Evolutionary conservation across 2,329 filamentous ascomycete genomes (phyloP).

Genomic region (Raffaelea albimanens): DNA sequence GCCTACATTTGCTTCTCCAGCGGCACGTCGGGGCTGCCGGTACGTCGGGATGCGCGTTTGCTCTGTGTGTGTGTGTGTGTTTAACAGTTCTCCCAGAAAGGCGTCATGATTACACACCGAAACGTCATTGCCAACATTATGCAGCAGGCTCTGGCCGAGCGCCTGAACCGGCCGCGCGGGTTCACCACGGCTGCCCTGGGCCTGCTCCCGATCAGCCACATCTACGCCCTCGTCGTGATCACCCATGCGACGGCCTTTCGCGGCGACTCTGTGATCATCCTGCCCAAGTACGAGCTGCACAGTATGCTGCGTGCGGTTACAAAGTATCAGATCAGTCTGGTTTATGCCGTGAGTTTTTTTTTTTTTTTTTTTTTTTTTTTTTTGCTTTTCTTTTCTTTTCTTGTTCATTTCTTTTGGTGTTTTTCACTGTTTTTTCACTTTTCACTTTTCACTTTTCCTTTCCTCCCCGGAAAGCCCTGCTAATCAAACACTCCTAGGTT

Average conservation of each 20-base stretch:
- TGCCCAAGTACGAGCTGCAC: slow-evolving; percentile 63
- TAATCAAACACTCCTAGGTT: too few relatives aligned
- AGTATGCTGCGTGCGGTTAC: slow-evolving; percentile 47
- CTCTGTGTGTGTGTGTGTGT: neutral
- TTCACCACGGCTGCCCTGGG: slow-evolving; percentile 36
- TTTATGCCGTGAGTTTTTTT: too few relatives aligned
- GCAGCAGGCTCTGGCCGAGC: slow-evolving; percentile 41
- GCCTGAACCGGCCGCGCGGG: slow-evolving; percentile 19
- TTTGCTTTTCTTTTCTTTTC: too few relatives aligned
- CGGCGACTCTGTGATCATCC: slow-evolving; percentile 60
- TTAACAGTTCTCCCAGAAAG: slow-evolving; percentile 52
- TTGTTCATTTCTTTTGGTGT: too few relatives aligned
- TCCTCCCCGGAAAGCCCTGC: too few relatives aligned
- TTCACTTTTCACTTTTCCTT: too few relatives aligned
- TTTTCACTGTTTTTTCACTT: too few relatives aligned
- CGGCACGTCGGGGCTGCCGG: slow-evolving; percentile 57
- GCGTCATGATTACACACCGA: slow-evolving; percentile 64
- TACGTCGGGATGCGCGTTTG: too few relatives aligned
- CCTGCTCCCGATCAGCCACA: slow-evolving; percentile 65
- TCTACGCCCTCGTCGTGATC: slow-evolving; percentile 64
- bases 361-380: too few relatives aligned
- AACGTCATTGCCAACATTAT: slow-evolving; percentile 66
- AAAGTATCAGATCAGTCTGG: too few relatives aligned
- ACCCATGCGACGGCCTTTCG: slow-evolving; percentile 55
- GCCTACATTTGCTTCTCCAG: slow-evolving; percentile 61